Percentiles rank a stretch among this genome's conserved stretches.
Evolutionary conservation across 2,329 filamentous ascomycete genomes (phyloP).

Genomic region (Aspergillus puulaauensis): DNA sequence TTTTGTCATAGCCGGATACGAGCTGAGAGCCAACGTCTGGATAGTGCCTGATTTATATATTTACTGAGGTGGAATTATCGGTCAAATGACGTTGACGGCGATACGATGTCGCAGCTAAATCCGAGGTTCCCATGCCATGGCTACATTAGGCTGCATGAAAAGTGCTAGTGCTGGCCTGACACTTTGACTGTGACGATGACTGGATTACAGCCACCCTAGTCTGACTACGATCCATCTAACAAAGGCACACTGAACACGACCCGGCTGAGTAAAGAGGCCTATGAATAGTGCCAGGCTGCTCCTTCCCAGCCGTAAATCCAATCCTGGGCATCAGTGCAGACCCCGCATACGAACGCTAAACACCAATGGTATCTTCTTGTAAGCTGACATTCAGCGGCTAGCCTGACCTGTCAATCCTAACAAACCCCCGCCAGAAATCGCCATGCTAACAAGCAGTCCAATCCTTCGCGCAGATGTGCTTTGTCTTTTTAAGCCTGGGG

Average conservation of each 20-base stretch:
- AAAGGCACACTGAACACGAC: not conserved
- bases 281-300: not conserved
- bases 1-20: not conserved
- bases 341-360: not conserved
- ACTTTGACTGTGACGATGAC: not conserved
- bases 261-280: not conserved
- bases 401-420: not conserved
- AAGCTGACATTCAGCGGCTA: conserved; percentile 1
- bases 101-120: not conserved
- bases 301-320: not conserved
- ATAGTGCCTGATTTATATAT: not conserved
- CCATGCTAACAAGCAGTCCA: not conserved
- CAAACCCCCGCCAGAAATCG: not conserved
- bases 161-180: not conserved
- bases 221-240: not conserved
- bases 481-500: not conserved
- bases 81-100: not conserved
- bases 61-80: not conserved
- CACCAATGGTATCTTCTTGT: not conserved
- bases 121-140: not conserved
- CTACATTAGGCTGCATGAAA: not conserved
- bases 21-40: not conserved
- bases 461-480: not conserved
- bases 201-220: not conserved
- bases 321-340: not conserved